Percentiles rank a stretch among this genome's conserved stretches.
Evolutionary conservation across 2,329 filamentous ascomycete species (phyloP).

Genomic region (Pseudocercospora eumusae): DNA sequence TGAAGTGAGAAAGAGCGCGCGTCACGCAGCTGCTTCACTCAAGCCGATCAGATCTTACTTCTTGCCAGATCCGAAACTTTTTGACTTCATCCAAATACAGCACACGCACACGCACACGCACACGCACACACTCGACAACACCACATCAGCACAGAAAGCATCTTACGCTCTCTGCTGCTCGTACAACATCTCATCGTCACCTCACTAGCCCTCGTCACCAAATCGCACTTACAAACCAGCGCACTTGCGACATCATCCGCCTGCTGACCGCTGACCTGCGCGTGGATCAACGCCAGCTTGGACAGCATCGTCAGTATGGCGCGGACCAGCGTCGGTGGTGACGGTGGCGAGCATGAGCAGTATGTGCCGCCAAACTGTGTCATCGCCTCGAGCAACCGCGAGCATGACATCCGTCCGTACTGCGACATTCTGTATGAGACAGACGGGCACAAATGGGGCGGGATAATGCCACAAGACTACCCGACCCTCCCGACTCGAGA

Average conservation of each 20-base stretch:
- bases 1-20: neutral
- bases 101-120: neutral
- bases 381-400: conserved; percentile 38
- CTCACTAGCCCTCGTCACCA: neutral
- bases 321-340: neutral
- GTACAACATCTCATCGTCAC: neutral
- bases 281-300: neutral
- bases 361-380: conserved; percentile 17
- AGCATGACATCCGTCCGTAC: conserved; percentile 37
- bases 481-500: conserved; percentile 27
- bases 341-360: conserved; percentile 10
- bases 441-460: conserved; percentile 32
- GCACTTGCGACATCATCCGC: neutral
- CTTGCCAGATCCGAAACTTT: neutral
- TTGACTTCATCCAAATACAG: conserved; percentile 1
- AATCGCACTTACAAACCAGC: neutral
- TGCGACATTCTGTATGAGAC: conserved; percentile 30
- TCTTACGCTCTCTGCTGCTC: conserved; percentile 1
- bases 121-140: neutral
- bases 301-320: conserved; percentile 22
- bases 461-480: conserved; percentile 39
- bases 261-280: neutral
- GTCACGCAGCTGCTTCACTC: conserved; percentile 3
- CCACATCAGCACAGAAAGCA: conserved; percentile 3
- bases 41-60: conserved; percentile 3